Conservation (phyloP, 179 eudicot genomes). For the Patellifolia procumbens region DNA sequence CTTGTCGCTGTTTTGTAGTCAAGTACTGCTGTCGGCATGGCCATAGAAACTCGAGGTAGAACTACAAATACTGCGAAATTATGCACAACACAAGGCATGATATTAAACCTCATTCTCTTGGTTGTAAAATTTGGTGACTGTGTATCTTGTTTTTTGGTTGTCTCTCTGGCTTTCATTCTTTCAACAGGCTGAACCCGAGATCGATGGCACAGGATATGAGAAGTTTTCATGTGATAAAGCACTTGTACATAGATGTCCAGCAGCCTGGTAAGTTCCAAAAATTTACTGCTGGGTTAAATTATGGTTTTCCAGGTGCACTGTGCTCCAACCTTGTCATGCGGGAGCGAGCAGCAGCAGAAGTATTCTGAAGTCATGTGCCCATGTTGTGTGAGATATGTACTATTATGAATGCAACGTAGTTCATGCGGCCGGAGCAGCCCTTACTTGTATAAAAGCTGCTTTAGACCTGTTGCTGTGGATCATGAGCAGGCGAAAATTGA, state of each 20-base stretch:
- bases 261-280: conserved; percentile 36
- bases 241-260: conserved; percentile 27
- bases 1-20: conserved; percentile 34
- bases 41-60: conserved; percentile 60
- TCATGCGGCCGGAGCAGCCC: neutral
- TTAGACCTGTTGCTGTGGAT: conserved; percentile 2
- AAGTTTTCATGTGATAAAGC: conserved; percentile 15
- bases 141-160: conserved; percentile 36
- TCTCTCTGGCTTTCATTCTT: conserved; percentile 23
- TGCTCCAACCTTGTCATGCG: conserved; percentile 19
- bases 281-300: conserved; percentile 36
- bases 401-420: conserved; percentile 5
- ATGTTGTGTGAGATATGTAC: conserved; percentile 20
- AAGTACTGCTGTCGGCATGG: conserved; percentile 42
- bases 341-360: conserved; percentile 21
- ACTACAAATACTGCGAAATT: conserved; percentile 44
- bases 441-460: conserved; percentile 15
- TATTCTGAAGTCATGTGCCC: conserved; percentile 7
- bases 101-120: conserved; percentile 26
- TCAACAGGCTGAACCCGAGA: conserved; percentile 50
- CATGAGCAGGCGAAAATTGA: neutral
- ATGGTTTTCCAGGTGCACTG: conserved; percentile 39
- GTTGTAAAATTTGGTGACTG: conserved; percentile 30
- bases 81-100: conserved; percentile 70
- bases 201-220: conserved; percentile 18